Base-by-base conservation (phyloP, 352 stramenopile genomes). In the Phytopythium litorale region DNA sequence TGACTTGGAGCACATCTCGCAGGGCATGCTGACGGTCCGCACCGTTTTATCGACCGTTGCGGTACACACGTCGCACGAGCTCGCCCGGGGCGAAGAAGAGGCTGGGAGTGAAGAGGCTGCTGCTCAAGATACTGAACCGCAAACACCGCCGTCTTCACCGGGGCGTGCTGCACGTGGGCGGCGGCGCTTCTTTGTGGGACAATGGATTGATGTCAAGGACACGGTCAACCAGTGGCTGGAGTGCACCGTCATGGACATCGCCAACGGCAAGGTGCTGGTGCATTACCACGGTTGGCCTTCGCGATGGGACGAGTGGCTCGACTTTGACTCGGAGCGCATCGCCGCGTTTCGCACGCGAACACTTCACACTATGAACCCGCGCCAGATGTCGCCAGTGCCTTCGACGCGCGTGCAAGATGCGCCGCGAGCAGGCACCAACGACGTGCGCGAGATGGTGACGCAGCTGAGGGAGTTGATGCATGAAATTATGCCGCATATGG, bases 191-290 rank as follows among this genome's bases (percentile, higher is more conserved):
- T 91, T 89, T 64, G 76, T 96, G 23, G 97, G 97, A 0, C 97
- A 99, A 70, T 99, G 96, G 96, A 73, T 99, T 6, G 97, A 99
- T 74, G 94, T 97, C 30, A 91, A 97, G 60, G 97, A 99, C 71
- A 99, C 97, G 0, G 96, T 99, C 30, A 97, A 98, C 72, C 96
- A 99, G 63, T 99, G 97, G 97, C 75, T 99, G 1, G 97, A 99
- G 80, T 97, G 94, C 23, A 99, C 97, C 0, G 77, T 99, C 12
- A 89, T 98, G 62, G 87, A 97, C 32, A 87, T 98, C 23, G 70
- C 69, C 0, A 70, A 81, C 11, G 81, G 89, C 30, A 88, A 98
- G 60, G 67, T 99, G 33, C 68, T 98, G 19, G 83, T 99, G 30
- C 96, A 99, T 67, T 99, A 99, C 71, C 98, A 99, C 60, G 96